Percentiles rank a stretch among this genome's conserved stretches.
These are phyloP conservation scores for Tripidium arundinaceum DNA, from an alignment of 202 grass and related monocot genomes.

Conservation along the genomic window DNA sequence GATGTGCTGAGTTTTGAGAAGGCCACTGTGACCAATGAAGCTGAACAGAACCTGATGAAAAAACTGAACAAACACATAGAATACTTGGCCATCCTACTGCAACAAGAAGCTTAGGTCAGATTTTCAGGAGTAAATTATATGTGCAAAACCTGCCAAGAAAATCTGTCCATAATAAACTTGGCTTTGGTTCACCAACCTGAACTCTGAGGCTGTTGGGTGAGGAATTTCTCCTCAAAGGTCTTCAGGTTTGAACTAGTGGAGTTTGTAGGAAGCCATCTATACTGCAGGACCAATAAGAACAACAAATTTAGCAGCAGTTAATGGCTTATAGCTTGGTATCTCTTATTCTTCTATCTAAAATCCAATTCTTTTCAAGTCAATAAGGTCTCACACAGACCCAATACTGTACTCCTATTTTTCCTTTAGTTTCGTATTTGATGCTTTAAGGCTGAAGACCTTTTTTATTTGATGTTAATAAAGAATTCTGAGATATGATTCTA, in stretches of 20 bases:
- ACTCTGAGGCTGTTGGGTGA: slow-evolving; percentile 73
- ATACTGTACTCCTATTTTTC: background rate
- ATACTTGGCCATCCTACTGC: slow-evolving; percentile 89
- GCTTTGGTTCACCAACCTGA: slow-evolving; percentile 56
- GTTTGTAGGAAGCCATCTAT: slow-evolving; percentile 88
- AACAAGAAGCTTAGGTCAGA: slow-evolving; percentile 42
- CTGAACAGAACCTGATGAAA: slow-evolving; percentile 97
- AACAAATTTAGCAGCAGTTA: slow-evolving; percentile 31
- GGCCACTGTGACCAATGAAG: slow-evolving; percentile 96
- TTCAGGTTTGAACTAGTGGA: slow-evolving; percentile 56
- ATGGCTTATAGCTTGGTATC: background rate
- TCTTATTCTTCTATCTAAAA: background rate
- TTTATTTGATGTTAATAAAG: background rate
- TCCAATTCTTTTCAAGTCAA: background rate
- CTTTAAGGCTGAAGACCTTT: background rate
- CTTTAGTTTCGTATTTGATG: background rate
- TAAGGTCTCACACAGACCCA: background rate
- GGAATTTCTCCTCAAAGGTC: slow-evolving; percentile 86
- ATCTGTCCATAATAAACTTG: slow-evolving; percentile 6
- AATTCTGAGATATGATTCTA: too few relatives aligned
- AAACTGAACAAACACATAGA: slow-evolving; percentile 92
- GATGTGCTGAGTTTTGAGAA: slow-evolving; percentile 57
- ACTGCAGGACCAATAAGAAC: slow-evolving; percentile 54
- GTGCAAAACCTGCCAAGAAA: background rate
- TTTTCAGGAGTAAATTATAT: slow-evolving; percentile 19